Evolutionary conservation across 306 rosid genomes (phyloP).

Genomic region (Sicyos edulis): DNA sequence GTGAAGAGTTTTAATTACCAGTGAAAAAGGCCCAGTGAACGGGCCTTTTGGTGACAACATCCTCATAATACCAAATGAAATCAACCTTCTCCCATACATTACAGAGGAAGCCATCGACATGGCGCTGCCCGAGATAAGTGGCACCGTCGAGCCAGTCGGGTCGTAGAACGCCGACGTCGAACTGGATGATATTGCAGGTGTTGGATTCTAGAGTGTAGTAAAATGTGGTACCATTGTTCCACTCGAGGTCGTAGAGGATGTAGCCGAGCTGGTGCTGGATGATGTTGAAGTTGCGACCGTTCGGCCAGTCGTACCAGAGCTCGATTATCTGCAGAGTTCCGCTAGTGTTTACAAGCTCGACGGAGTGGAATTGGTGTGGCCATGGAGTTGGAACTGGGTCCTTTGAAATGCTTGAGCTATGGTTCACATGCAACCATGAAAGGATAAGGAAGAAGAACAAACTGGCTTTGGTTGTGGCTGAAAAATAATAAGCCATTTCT

Average conservation of each 20-base stretch:
- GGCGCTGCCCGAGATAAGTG: conserved; percentile 55
- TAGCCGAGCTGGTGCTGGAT: conserved; percentile 56
- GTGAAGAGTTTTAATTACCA: conserved; percentile 27
- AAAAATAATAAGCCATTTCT: neutral
- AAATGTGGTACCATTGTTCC: conserved; percentile 86
- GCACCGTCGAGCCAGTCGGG: conserved; percentile 94
- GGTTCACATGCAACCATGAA: neutral
- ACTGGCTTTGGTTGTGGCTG: neutral
- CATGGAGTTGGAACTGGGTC: conserved; percentile 16
- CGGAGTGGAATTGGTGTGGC: conserved; percentile 38
- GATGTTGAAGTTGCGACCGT: conserved; percentile 93
- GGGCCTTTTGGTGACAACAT: conserved; percentile 58
- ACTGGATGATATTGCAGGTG: conserved; percentile 31
- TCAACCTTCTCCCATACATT: conserved; percentile 82
- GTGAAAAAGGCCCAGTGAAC: conserved; percentile 74
- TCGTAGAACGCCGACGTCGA: conserved; percentile 64
- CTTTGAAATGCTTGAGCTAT: neutral
- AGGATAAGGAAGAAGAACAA: conserved; percentile 9
- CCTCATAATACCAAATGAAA: conserved; percentile 69
- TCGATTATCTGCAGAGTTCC: conserved; percentile 51
- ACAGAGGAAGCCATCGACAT: conserved; percentile 64
- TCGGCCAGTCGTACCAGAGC: conserved; percentile 96
- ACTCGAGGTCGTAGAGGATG: conserved; percentile 34
- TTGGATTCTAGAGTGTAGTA: conserved; percentile 29
- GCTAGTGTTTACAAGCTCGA: conserved; percentile 47